Percentiles rank a stretch among this genome's conserved stretches.
Evolutionary conservation across 257 asterid species (phyloP).

Genomic region (Primulina eburnea): DNA sequence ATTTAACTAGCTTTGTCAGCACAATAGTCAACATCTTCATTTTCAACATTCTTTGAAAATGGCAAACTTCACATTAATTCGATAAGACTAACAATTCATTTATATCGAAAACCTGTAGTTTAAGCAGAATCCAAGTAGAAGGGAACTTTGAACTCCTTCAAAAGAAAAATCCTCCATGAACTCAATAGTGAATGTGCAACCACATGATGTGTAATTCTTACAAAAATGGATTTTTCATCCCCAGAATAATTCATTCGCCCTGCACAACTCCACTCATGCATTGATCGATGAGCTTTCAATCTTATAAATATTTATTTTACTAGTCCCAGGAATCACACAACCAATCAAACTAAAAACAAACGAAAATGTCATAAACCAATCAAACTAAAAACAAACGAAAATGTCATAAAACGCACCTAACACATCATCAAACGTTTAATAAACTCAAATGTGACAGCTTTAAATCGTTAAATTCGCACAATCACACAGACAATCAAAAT

Average conservation of each 20-base stretch:
- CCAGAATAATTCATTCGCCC: neutral
- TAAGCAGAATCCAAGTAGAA: conserved; percentile 10
- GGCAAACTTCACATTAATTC: neutral
- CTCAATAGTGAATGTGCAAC: neutral
- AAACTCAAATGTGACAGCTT: conserved; percentile 3
- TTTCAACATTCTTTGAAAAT: too few relatives aligned
- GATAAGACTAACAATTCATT: neutral
- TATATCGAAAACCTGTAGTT: neutral
- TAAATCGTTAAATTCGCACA: conserved; percentile 22
- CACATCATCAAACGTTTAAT: conserved; percentile 8
- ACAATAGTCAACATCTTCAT: neutral
- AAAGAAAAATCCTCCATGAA: neutral
- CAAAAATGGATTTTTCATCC: neutral
- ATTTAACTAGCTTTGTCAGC: neutral
- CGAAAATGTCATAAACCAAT: neutral
- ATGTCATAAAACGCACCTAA: conserved; percentile 16
- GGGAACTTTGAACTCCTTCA: neutral
- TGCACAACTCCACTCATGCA: neutral
- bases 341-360: conserved; percentile 1
- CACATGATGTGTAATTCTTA: neutral
- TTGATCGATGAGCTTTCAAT: neutral
- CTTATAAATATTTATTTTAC: neutral
- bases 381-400: neutral
- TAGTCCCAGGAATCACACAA: conserved; percentile 4
- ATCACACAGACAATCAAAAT: conserved; percentile 1